Evolutionary conservation across 139 green algal genomes (phyloP).

Genomic region (Prasinococcaceae sp.): DNA sequence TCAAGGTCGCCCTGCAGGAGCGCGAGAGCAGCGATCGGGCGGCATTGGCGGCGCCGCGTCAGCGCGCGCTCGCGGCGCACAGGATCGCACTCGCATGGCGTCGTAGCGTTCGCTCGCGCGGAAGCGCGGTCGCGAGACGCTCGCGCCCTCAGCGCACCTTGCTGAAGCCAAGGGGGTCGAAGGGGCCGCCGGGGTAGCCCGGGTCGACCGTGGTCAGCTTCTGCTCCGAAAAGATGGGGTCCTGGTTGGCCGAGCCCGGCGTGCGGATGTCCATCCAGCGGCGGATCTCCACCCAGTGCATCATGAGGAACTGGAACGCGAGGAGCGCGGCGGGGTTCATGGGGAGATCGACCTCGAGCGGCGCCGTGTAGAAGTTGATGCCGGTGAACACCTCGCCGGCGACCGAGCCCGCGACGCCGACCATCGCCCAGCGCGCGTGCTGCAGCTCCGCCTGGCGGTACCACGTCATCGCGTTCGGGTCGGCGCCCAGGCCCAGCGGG

Average conservation of each 20-base stretch:
- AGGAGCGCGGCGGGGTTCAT: neutral
- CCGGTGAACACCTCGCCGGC: neutral
- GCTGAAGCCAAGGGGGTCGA: constrained; percentile 9
- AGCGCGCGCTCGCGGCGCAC: too few species aligned
- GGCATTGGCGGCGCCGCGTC: too few species aligned
- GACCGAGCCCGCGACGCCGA: neutral
- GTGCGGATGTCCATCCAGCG: constrained; percentile 4
- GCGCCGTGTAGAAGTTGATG: neutral
- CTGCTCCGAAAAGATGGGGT: neutral
- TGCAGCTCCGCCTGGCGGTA: constrained; percentile 3
- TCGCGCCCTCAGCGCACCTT: too few species aligned
- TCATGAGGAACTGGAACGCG: neutral
- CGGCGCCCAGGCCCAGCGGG: neutral
- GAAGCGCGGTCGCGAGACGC: too few species aligned
- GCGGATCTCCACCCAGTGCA: constrained; percentile 1
- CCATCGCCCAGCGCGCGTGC: constrained; percentile 5
- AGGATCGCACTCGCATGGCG: too few species aligned
- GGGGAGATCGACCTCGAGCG: neutral
- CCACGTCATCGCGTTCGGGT: constrained; percentile 1
- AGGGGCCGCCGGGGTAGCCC: constrained; percentile 13
- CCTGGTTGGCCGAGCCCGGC: neutral
- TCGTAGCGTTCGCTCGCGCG: too few species aligned
- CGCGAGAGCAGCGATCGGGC: too few species aligned
- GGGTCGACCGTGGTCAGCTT: too few species aligned
- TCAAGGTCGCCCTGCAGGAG: too few species aligned